phyloP scores from a whole-genome alignment of 495 filamentous ascomycete genomes.

The Penicillium coprophilum region DNA sequence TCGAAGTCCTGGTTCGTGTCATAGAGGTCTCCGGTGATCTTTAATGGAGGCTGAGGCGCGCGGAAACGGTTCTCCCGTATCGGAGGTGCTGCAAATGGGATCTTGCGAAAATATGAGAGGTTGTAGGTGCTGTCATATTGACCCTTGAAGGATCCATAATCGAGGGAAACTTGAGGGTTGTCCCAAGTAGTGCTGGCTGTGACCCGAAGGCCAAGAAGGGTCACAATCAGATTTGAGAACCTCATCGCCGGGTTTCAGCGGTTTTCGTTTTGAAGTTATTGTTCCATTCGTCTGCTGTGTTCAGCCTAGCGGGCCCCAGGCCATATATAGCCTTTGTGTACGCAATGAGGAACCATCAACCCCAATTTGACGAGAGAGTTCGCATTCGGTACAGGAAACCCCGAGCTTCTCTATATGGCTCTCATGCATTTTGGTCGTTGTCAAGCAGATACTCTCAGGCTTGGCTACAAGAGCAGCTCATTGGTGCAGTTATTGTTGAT shows the following conservation, averaged over 20 bases:
- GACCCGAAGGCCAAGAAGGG: constrained; percentile 9
- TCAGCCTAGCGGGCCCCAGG: neutral
- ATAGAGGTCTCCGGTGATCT: constrained; percentile 45
- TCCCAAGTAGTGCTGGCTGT: constrained; percentile 20
- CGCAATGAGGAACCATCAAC: neutral
- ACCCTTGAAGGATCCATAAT: constrained; percentile 60
- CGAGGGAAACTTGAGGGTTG: constrained; percentile 37
- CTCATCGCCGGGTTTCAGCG: constrained; percentile 9
- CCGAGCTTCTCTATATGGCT: neutral
- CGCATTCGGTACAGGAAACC: neutral
- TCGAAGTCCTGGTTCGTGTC: constrained; percentile 57
- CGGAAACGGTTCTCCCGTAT: constrained; percentile 56
- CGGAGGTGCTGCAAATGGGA: constrained; percentile 60
- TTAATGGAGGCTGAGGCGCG: constrained; percentile 51
- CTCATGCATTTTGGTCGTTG: neutral
- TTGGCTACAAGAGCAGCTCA: constrained; percentile 5
- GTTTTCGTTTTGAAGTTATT: neutral
- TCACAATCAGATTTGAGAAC: constrained; percentile 1
- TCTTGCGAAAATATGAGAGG: constrained; percentile 55
- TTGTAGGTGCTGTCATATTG: constrained; percentile 53
- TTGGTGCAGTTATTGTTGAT: constrained; percentile 29
- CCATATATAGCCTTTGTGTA: constrained; percentile 13
- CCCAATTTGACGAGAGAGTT: neutral
- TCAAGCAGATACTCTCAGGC: neutral
- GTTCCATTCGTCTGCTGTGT: neutral